A percentile compares a stretch with the other conserved stretches of the same genome.
Conservation (phyloP, 2,329 filamentous ascomycete genomes). For the Samsoniella hepiali region DNA sequence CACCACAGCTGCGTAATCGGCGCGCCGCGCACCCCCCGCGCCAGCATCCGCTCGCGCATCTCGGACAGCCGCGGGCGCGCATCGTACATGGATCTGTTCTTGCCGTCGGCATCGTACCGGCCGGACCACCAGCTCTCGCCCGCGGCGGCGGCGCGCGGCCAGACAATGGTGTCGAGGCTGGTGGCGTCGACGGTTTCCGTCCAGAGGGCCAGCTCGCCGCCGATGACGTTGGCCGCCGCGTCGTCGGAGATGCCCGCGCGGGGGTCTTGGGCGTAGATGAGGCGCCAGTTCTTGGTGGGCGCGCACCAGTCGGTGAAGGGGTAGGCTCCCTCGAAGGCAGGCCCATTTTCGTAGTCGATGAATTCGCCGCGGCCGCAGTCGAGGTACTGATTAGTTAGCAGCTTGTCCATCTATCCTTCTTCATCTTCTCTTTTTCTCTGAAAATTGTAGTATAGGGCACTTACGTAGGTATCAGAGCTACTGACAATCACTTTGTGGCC, state of each 20-base stretch:
- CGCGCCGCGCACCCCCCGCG: conserved; percentile 59
- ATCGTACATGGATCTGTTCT: conserved; percentile 68
- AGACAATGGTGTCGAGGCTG: conserved; percentile 73
- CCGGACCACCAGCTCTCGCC: conserved; percentile 82
- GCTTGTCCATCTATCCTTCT: background rate
- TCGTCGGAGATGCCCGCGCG: conserved; percentile 58
- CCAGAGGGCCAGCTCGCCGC: conserved; percentile 82
- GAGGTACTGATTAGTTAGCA: conserved; percentile 57
- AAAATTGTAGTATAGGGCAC: conserved; percentile 24
- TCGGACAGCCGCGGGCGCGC: conserved; percentile 68
- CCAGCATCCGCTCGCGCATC: conserved; percentile 72
- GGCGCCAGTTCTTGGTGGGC: conserved; percentile 76
- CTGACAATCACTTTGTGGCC: conserved; percentile 73
- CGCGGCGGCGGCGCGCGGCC: conserved; percentile 72
- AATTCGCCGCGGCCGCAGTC: conserved; percentile 80
- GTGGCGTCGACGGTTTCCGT: conserved; percentile 71
- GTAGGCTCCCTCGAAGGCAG: conserved; percentile 50
- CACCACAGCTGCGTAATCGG: conserved; percentile 73
- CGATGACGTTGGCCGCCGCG: conserved; percentile 65
- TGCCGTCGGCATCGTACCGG: conserved; percentile 58
- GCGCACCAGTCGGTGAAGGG: conserved; percentile 80
- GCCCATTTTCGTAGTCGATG: conserved; percentile 65
- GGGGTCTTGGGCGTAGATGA: conserved; percentile 79
- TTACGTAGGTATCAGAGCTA: conserved; percentile 74
- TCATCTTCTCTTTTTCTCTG: background rate